A percentile compares a stretch with the other conserved stretches of the same genome.
These are phyloP conservation scores for Debaryomycetaceae sp. DNA, from an alignment of 1,139 yeast genomes.

Conservation along the genomic window DNA sequence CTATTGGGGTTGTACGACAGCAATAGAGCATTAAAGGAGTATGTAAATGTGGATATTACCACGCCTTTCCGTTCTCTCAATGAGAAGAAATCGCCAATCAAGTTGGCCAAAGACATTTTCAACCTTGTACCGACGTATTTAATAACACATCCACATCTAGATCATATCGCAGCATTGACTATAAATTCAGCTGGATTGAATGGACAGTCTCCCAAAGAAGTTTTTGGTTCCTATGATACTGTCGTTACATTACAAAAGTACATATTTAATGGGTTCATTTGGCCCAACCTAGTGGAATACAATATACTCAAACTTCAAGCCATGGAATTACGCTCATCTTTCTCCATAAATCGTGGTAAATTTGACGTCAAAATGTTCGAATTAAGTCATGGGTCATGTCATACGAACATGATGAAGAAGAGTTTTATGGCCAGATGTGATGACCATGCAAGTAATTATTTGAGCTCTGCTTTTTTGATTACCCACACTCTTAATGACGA, in stretches of 20 bases:
- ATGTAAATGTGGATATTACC: constrained; percentile 18
- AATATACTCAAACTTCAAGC: constrained; percentile 24
- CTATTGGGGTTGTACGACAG: constrained; percentile 23
- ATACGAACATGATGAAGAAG: constrained; percentile 10
- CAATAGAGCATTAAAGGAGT: constrained; percentile 16
- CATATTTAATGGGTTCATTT: constrained; percentile 69
- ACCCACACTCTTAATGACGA: constrained; percentile 26
- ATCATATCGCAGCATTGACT: constrained; percentile 69
- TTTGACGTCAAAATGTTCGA: constrained; percentile 24
- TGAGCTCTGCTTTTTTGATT: constrained; percentile 49
- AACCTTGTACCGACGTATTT: constrained; percentile 44
- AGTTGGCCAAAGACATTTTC: constrained; percentile 27
- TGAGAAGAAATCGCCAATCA: constrained; percentile 14
- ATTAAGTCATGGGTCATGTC: constrained; percentile 33
- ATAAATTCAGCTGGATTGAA: constrained; percentile 65
- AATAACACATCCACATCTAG: constrained; percentile 82
- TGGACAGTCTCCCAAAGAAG: constrained; percentile 24
- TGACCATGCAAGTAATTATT: neutral
- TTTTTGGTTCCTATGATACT: constrained; percentile 57
- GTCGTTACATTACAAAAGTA: constrained; percentile 49
- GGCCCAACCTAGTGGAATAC: constrained; percentile 68
- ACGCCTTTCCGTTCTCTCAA: constrained; percentile 28
- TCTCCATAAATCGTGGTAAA: constrained; percentile 14
- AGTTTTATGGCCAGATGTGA: neutral
- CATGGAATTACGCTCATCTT: constrained; percentile 14